phyloP scores from a whole-genome alignment of 1,139 yeast species.

The Lodderomyces theae region DNA sequence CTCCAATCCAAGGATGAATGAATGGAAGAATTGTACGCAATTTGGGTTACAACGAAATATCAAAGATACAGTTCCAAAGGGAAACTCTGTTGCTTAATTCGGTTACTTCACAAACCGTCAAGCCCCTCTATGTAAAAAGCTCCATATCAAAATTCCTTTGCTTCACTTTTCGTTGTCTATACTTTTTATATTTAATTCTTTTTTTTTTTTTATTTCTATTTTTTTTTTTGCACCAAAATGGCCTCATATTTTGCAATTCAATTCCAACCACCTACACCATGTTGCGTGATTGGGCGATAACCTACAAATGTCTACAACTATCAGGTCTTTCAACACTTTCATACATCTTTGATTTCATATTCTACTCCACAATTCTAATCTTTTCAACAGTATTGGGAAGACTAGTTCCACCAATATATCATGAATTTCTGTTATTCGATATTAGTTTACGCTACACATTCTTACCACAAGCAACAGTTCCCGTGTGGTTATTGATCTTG shows the following conservation, averaged over 20 bases:
- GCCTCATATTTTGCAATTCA: no score
- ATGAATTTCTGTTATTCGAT: constrained; percentile 41
- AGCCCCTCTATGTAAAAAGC: no score
- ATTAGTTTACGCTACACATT: constrained; percentile 30
- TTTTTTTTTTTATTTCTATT: no score
- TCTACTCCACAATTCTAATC: constrained; percentile 23
- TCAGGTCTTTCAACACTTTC: constrained; percentile 29
- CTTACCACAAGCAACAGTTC: constrained; percentile 34
- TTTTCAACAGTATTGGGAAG: constrained; percentile 33
- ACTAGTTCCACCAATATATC: constrained; percentile 33
- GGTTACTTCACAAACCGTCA: no score
- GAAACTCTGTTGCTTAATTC: no score
- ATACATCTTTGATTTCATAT: constrained; percentile 36
- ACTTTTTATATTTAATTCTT: no score
- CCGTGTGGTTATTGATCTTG: constrained; percentile 27
- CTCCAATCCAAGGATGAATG: no score
- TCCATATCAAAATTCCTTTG: no score
- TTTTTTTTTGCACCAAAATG: neutral
- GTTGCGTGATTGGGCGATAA: constrained; percentile 14
- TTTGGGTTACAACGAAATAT: no score
- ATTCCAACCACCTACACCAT: constrained; percentile 1
- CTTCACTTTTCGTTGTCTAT: no score
- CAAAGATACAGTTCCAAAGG: no score
- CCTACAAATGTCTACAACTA: constrained; percentile 11
- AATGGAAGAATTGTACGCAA: no score